Evolutionary conservation across 306 rosid species (phyloP).

Genomic region (Pterocarpus santalinus): DNA sequence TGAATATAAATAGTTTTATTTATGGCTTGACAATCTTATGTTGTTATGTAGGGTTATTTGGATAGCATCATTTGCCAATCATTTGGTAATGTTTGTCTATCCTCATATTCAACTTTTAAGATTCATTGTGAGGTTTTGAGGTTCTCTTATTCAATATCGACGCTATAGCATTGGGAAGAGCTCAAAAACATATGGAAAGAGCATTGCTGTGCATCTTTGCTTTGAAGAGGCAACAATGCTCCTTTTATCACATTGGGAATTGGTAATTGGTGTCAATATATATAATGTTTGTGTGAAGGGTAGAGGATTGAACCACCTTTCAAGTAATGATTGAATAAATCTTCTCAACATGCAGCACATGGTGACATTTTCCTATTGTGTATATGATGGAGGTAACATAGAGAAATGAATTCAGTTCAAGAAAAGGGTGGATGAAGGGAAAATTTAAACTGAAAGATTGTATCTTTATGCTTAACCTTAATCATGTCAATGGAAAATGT

Average conservation of each 20-base stretch:
- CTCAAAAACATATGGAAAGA: conserved; percentile 75
- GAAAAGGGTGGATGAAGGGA: conserved; percentile 73
- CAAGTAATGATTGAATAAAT: conserved; percentile 30
- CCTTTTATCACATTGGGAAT: conserved; percentile 36
- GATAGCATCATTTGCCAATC: conserved; percentile 89
- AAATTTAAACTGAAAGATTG: conserved; percentile 83
- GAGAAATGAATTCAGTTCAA: conserved; percentile 86
- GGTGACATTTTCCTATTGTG: conserved; percentile 95
- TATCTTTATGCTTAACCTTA: conserved; percentile 65
- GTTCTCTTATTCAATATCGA: conserved; percentile 78
- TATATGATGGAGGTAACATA: conserved; percentile 82
- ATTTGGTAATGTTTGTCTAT: conserved; percentile 90
- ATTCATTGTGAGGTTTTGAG: conserved; percentile 85
- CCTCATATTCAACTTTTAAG: conserved; percentile 85
- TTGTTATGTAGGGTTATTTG: conserved; percentile 75
- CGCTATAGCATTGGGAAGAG: conserved; percentile 77
- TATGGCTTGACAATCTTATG: conserved; percentile 5
- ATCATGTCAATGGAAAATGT: conserved; percentile 89
- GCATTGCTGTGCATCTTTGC: conserved; percentile 84
- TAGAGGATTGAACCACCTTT: conserved; percentile 9
- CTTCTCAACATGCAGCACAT: conserved; percentile 71
- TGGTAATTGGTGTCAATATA: not conserved
- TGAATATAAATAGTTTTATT: not conserved
- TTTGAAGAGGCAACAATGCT: conserved; percentile 86
- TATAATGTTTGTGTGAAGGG: not conserved